These are phyloP conservation scores for Salvia hispanica DNA, from an alignment of 257 asterid genomes.

Conservation along the genomic window DNA sequence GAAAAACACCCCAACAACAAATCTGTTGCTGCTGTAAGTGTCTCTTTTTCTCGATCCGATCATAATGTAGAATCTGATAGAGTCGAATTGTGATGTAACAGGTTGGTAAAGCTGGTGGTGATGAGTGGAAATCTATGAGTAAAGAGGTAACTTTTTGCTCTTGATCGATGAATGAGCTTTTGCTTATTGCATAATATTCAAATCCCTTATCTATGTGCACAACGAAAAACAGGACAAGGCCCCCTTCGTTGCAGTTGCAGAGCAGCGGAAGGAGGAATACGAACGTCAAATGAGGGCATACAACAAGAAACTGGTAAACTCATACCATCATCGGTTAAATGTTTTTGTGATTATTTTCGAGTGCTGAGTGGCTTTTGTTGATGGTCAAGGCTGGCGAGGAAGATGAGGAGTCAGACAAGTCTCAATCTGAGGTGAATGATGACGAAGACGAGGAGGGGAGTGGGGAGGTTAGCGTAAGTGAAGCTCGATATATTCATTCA, in stretches of 20 bases:
- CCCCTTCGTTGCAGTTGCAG: constrained; percentile 44
- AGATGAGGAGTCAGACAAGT: constrained; percentile 63
- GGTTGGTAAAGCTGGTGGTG: constrained; percentile 83
- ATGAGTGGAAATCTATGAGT: constrained; percentile 59
- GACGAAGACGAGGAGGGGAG: constrained; percentile 60
- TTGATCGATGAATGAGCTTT: background rate
- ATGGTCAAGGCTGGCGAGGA: constrained; percentile 43
- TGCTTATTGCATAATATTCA: background rate
- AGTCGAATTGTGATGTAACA: constrained; percentile 18
- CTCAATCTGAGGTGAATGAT: constrained; percentile 65
- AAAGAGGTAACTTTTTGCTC: constrained; percentile 42
- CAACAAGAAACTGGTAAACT: constrained; percentile 48
- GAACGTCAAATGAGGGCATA: constrained; percentile 46
- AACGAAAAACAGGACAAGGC: constrained; percentile 44
- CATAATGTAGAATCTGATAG: background rate
- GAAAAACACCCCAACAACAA: constrained; percentile 63
- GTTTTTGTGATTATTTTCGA: background rate
- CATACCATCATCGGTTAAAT: background rate
- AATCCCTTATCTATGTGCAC: background rate
- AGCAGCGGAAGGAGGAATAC: constrained; percentile 44
- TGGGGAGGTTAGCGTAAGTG: constrained; percentile 48
- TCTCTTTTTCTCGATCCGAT: background rate
- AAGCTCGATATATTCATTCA: background rate
- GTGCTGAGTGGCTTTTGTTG: background rate
- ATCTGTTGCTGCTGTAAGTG: constrained; percentile 68